A percentile compares a stretch with the other conserved stretches of the same genome.
Evolutionary conservation across 1,284 basidiomycete genomes (phyloP).

Genomic region (Xerocomus minutiporus): DNA sequence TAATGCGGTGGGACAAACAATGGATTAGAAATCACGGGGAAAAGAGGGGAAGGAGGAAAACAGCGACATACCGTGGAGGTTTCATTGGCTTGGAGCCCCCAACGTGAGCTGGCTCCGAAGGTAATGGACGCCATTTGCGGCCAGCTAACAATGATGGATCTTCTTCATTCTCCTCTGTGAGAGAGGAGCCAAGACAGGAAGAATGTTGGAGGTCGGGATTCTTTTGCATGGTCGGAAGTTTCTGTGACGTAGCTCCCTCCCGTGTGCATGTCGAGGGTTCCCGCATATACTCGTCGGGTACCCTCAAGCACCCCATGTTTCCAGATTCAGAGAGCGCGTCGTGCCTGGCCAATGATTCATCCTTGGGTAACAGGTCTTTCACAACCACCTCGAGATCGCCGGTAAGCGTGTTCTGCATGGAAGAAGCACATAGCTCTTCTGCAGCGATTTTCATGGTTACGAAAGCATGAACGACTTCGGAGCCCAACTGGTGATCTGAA

Average conservation of each 20-base stretch:
- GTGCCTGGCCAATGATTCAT: background rate
- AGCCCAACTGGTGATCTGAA: background rate
- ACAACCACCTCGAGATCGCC: background rate
- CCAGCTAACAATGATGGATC: too few relatives aligned
- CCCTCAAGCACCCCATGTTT: background rate
- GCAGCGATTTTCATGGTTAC: background rate
- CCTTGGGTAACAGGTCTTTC: background rate
- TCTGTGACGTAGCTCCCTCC: too few relatives aligned
- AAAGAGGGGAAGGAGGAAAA: background rate
- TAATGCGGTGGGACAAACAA: background rate
- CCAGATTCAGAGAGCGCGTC: background rate
- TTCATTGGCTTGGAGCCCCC: background rate
- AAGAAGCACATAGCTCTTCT: background rate
- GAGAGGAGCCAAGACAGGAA: too few relatives aligned
- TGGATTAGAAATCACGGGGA: background rate
- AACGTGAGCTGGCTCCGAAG: background rate
- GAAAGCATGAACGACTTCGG: background rate
- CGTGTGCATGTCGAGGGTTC: too few relatives aligned
- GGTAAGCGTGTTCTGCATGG: background rate
- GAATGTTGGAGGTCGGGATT: too few relatives aligned
- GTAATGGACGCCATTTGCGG: too few relatives aligned
- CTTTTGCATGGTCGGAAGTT: too few relatives aligned
- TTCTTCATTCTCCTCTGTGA: too few relatives aligned
- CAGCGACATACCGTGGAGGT: background rate
- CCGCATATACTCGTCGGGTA: too few relatives aligned